Evolutionary conservation across 108 stramenopile genomes (phyloP).

Genomic region (Fistulifera pelliculosa): DNA sequence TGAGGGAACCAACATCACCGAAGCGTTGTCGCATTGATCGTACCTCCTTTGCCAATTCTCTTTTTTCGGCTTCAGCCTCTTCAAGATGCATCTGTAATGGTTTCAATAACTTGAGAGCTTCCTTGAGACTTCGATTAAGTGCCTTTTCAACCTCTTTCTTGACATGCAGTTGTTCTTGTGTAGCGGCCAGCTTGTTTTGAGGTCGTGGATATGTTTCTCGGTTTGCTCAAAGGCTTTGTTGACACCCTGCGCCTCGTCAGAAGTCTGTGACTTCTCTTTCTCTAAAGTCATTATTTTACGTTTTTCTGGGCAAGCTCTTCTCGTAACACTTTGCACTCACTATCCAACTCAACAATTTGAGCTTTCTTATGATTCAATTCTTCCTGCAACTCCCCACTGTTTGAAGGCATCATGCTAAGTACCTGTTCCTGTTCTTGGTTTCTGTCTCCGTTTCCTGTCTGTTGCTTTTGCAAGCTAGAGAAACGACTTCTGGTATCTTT

Average conservation of each 20-base stretch:
- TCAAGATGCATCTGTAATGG: constrained; percentile 43
- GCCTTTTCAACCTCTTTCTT: constrained; percentile 25
- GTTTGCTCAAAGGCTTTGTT: constrained; percentile 7
- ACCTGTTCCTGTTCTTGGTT: too few relatives aligned
- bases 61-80: constrained; percentile 44
- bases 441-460: constrained; percentile 10
- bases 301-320: constrained; percentile 11
- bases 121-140: constrained; percentile 42
- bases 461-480: constrained; percentile 25
- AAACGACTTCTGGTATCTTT: constrained; percentile 34
- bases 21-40: constrained; percentile 13
- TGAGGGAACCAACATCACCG: constrained; percentile 1
- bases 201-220: constrained; percentile 9
- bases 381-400: not conserved
- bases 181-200: constrained; percentile 11
- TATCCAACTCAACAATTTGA: constrained; percentile 1
- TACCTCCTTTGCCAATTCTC: constrained; percentile 28
- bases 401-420: too few relatives aligned
- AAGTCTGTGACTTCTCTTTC: not conserved
- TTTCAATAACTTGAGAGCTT: constrained; percentile 38
- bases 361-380: not conserved
- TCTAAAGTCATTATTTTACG: constrained; percentile 12
- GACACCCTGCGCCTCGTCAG: not conserved
- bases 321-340: constrained; percentile 5
- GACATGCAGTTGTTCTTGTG: constrained; percentile 16